Percentiles rank a stretch among this genome's conserved stretches.
These are phyloP conservation scores for Quercus aquifolioides DNA, from an alignment of 306 rosid genomes.

Conservation along the genomic window DNA sequence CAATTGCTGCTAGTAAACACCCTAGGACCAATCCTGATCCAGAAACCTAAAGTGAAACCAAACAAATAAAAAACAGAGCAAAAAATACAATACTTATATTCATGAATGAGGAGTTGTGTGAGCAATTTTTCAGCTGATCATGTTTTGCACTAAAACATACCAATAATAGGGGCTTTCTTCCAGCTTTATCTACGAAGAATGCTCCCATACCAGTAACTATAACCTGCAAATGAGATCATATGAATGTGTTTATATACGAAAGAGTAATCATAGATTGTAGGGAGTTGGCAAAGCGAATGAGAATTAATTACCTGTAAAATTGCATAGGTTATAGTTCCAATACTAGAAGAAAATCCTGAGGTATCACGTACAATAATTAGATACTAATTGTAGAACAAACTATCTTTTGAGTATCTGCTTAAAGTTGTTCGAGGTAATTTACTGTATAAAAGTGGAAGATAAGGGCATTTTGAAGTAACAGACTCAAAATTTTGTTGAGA, in stretches of 20 bases:
- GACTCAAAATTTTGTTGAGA: neutral
- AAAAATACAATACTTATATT: constrained; percentile 8
- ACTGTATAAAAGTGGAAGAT: neutral
- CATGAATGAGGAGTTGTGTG: neutral
- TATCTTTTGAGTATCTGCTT: constrained; percentile 9
- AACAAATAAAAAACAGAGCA: neutral
- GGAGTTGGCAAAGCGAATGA: constrained; percentile 1
- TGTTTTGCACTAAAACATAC: constrained; percentile 27
- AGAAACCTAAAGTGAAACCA: constrained; percentile 50
- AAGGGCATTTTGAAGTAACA: neutral
- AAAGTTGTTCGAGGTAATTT: neutral
- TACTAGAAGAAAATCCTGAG: constrained; percentile 62
- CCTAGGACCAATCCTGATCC: constrained; percentile 69
- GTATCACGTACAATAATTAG: neutral
- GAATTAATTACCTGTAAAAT: constrained; percentile 60
- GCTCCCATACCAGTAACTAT: constrained; percentile 62
- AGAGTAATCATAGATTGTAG: neutral
- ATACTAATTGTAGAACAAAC: neutral
- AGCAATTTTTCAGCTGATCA: constrained; percentile 3
- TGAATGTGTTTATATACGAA: neutral
- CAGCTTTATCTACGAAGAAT: constrained; percentile 58
- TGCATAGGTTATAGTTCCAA: constrained; percentile 64
- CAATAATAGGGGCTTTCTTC: constrained; percentile 84
- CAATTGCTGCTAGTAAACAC: constrained; percentile 52
- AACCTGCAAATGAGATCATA: constrained; percentile 41